A percentile compares a stretch with the other conserved stretches of the same genome.
Evolutionary conservation across 441 rosid species (phyloP).

Genomic region (Theobroma grandiflorum): DNA sequence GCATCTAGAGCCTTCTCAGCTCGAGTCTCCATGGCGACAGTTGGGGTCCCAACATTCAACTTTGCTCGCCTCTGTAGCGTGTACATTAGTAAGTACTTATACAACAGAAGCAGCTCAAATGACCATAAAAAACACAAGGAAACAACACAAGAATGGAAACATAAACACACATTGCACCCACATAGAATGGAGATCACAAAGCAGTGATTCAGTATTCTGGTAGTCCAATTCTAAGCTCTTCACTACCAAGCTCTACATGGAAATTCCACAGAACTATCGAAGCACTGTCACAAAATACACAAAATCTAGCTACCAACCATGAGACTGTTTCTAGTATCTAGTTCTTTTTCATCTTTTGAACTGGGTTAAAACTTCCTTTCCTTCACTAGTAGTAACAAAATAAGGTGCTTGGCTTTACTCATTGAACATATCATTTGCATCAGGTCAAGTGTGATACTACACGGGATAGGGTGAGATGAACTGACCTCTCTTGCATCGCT

Average conservation of each 20-base stretch:
- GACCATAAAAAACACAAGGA: not conserved
- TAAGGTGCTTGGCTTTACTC: not conserved
- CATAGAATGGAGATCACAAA: not conserved
- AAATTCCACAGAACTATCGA: not conserved
- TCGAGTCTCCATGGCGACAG: constrained; percentile 77
- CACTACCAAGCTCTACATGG: not conserved
- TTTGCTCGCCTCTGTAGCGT: constrained; percentile 79
- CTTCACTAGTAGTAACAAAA: not conserved
- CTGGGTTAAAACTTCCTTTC: not conserved
- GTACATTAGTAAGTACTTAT: not conserved
- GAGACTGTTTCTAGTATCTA: not conserved
- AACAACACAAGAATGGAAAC: not conserved
- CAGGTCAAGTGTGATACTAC: not conserved
- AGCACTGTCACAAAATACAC: not conserved
- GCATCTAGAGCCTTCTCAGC: constrained; percentile 92
- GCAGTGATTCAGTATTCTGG: not conserved
- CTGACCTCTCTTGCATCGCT: constrained; percentile 86
- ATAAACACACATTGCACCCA: not conserved
- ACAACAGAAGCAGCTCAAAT: not conserved
- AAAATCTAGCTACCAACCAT: not conserved
- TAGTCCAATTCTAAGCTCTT: not conserved
- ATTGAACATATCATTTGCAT: not conserved
- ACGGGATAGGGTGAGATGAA: not conserved
- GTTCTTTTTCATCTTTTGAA: not conserved
- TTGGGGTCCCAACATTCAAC: constrained; percentile 58